Percentiles rank a stretch among this genome's conserved stretches.
Conservation (phyloP, 257 asterid genomes). For the Solanum gandarillasii region DNA sequence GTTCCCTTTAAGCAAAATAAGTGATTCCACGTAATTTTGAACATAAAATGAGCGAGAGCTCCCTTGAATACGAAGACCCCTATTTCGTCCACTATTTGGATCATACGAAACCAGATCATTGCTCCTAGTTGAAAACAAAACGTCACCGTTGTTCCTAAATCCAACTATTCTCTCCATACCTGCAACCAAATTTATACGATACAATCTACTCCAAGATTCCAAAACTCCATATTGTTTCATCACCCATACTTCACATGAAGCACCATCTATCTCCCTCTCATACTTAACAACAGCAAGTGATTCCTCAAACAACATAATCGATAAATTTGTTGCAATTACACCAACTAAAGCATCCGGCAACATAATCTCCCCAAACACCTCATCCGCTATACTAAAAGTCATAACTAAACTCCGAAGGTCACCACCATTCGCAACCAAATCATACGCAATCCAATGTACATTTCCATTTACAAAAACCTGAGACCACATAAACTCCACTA, state of each 20-base stretch:
- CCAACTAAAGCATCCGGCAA: conserved; percentile 27
- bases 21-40: conserved; percentile 29
- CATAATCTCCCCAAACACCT: conserved; percentile 29
- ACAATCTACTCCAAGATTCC: conserved; percentile 50
- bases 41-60: conserved; percentile 24
- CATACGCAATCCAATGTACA: conserved; percentile 47
- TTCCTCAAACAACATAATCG: conserved; percentile 9
- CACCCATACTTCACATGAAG: conserved; percentile 38
- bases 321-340: conserved; percentile 4
- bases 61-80: conserved; percentile 28
- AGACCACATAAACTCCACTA: conserved; percentile 24
- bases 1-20: conserved; percentile 25
- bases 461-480: conserved; percentile 31
- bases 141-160: conserved; percentile 29
- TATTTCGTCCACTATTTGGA: background rate
- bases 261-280: background rate
- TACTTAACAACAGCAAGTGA: conserved; percentile 25
- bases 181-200: conserved; percentile 10
- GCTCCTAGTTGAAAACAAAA: conserved; percentile 17
- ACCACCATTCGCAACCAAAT: background rate
- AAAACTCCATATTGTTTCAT: conserved; percentile 42
- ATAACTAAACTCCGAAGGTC: conserved; percentile 15
- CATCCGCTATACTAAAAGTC: conserved; percentile 26
- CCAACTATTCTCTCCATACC: conserved; percentile 28
- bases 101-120: conserved; percentile 19